Evolutionary conservation across 1,284 basidiomycete genomes (phyloP), one percentile per base, ranked within the genome.

Genomic region (Tilletia indica): DNA sequence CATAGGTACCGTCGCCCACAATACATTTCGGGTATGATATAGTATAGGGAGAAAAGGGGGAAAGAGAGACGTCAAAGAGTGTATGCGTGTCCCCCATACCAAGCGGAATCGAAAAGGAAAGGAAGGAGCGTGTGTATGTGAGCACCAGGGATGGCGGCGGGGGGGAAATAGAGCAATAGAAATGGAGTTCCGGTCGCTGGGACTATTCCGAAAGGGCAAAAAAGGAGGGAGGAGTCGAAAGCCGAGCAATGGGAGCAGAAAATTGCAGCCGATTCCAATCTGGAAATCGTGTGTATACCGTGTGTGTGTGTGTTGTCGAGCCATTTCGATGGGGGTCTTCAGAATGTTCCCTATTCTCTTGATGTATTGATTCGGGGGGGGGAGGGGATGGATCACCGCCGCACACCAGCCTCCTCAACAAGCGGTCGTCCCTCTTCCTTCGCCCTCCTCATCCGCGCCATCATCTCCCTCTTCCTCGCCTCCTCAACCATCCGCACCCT

Each of bases 381-480:
- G 16, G 16, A 4, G 51, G 16, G 31, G 51, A 54, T 54, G 3
- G 51, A 16, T 49, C 48, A 58, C 25, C 45, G 48, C 49, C n/a
- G 25, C 49, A 42, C 12, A n/a, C 49, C 49, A 45, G 45, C 36
- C 19, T 64, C 63, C 49, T 54, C 42, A 21, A 61, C 68, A 58
- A 54, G 42, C 68, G 45, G 25, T 25, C 56, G 42, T 9, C 68
- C 56, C 11, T 51, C 54, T 42, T 45, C 48, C 67, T 38, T 67
- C 6, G 45, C 66, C 66, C 36, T 67, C 21, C 66, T 21, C 61
- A 64, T 42, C 16, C 61, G 31, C 31, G 38, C 61, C 31, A 38
- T 6, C 61, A 64, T 58, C 34, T 58, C 61, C 34, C 36, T 25
- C 61, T 39, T 42, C 36, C 61, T 34, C 61, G 36, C 61, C 61